phyloP scores from a whole-genome alignment of 1,284 basidiomycete genomes.

The Cutaneotrichosporon cyanovorans region DNA sequence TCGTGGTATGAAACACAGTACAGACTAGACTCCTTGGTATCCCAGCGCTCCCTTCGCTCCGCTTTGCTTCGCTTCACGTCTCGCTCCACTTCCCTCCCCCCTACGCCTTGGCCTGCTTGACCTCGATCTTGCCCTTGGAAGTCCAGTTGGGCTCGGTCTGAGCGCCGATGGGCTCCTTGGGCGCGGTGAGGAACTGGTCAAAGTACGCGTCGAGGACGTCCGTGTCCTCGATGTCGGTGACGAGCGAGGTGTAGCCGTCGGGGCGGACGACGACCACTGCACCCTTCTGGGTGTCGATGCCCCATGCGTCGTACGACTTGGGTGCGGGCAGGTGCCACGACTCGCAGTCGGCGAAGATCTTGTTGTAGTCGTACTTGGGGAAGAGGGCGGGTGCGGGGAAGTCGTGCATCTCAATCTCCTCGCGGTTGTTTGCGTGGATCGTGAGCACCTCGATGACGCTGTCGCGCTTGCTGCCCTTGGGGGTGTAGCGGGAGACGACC shows the following conservation, averaged over 20 bases:
- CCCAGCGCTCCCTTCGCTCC: too few species aligned
- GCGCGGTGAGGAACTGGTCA: conserved; percentile 5
- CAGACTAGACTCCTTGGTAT: too few species aligned
- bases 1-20: too few species aligned
- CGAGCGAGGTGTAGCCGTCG: conserved; percentile 26
- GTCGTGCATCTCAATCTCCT: conserved; percentile 20
- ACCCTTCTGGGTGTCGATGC: conserved; percentile 23
- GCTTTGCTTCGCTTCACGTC: too few species aligned
- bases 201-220: conserved; percentile 13
- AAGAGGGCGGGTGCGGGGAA: conserved; percentile 12
- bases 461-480: conserved; percentile 9
- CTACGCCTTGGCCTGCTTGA: too few species aligned
- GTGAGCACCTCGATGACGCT: conserved; percentile 21
- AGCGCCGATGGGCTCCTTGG: conserved; percentile 9
- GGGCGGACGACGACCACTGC: conserved; percentile 29
- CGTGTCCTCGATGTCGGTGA: conserved; percentile 21
- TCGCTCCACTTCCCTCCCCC: too few species aligned
- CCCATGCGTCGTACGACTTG: conserved; percentile 21
- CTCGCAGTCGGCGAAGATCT: conserved; percentile 17
- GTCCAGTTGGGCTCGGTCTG: conserved; percentile 13
- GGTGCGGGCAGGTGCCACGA: conserved; percentile 15
- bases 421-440: conserved; percentile 18
- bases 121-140: conserved; percentile 2
- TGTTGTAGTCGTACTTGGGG: conserved; percentile 14
- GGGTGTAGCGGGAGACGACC: conserved; percentile 12